Evolutionary conservation across 768 basidiomycete species (phyloP), one percentile per base, ranked within the genome.

Genomic region (Coprinopsis marcescibilis): DNA sequence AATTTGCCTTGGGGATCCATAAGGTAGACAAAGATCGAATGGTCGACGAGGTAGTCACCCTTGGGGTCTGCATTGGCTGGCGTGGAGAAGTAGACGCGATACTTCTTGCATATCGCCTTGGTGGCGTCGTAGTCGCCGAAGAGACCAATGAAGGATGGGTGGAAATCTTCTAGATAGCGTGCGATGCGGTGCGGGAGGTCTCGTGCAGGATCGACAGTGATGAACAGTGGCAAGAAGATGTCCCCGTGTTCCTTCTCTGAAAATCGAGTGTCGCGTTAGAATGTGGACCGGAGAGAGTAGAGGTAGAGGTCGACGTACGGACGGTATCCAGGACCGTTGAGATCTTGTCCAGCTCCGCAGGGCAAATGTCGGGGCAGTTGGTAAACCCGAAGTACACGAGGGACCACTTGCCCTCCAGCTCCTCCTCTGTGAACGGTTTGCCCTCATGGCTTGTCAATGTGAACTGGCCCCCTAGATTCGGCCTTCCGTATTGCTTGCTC

Each of bases 351-450:
- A 99, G 74, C 67, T 98, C 95, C 45, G 94, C 89, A 1, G 96
- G 96, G 60, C 96, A 99, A 45, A 99, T 97, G 65, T 99, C 96
- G 4, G 96, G 95, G 65, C 96, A 99, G 65, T 99, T 95, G 24
- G 95, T 94, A 71, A 98, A 99, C n/a, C 96, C 96, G 66, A 99
- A 99, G 69, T 97, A 90, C 37, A 89, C 76, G 49, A 90, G 67
- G n/a, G 76, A 86, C 90, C 90, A 97, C 68, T 89, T 87, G 27
- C 93, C 94, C 20, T 86, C 64, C 37, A 98, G 69, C 58, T 95
- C 78, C 45, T 86, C 67, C 36, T 97, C 85, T 1, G 91, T 86
- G 66, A 92, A 98, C 0, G 77, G 64, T 45, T 75, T 67, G 46
- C 80, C 81, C 7, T 80, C 67, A 38, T 85, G 82, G 5, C 81